Evolutionary conservation across 2,329 filamentous ascomycete species (phyloP).

Genomic region (Penicillium palitans): DNA sequence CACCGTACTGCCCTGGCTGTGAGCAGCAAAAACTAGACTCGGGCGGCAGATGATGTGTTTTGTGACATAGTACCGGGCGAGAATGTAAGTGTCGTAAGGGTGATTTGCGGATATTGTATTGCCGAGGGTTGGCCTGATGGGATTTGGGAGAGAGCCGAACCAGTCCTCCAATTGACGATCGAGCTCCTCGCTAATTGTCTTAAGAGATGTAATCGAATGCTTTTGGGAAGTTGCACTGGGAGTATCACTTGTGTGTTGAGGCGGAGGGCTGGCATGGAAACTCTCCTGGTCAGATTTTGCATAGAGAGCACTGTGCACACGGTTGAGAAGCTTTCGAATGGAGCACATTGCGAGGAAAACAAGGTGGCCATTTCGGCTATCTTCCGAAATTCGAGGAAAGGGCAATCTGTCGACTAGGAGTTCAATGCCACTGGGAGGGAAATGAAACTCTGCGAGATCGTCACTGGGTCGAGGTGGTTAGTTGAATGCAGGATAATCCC

Average conservation of each 20-base stretch:
- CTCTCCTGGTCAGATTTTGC: constrained; percentile 17
- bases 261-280: neutral
- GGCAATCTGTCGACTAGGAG: constrained; percentile 16
- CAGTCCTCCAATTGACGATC: constrained; percentile 17
- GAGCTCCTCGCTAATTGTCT: constrained; percentile 18
- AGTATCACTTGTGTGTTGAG: neutral
- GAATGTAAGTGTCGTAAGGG: constrained; percentile 16
- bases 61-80: constrained; percentile 18
- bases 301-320: constrained; percentile 17
- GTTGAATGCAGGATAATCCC: neutral
- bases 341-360: constrained; percentile 24
- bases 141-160: constrained; percentile 16
- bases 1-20: constrained; percentile 1
- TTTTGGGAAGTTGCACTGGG: neutral
- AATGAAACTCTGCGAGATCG: constrained; percentile 22
- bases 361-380: constrained; percentile 10
- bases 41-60: constrained; percentile 21
- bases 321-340: constrained; percentile 19
- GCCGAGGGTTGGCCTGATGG: constrained; percentile 17
- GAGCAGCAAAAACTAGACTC: constrained; percentile 17
- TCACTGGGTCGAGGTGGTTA: constrained; percentile 7
- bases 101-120: constrained; percentile 6
- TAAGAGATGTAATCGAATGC: constrained; percentile 14
- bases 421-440: constrained; percentile 20
- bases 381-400: constrained; percentile 18